phyloP scores from a whole-genome alignment of 2,329 filamentous ascomycete species.

The Coleophoma crateriformis region DNA sequence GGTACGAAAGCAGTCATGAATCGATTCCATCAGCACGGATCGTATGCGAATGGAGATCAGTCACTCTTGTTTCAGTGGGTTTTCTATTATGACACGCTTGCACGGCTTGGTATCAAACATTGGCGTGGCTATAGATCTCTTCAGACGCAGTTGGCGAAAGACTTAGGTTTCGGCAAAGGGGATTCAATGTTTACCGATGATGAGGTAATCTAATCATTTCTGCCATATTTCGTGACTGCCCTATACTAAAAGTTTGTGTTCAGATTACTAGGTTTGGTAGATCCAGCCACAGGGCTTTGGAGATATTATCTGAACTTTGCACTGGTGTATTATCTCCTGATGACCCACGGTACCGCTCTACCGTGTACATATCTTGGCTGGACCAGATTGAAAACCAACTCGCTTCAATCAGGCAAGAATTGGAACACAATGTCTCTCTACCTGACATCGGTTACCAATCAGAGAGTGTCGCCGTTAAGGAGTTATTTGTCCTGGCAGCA shows the following conservation, averaged over 20 bases:
- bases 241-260: not conserved
- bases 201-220: not conserved
- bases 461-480: not conserved
- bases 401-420: not conserved
- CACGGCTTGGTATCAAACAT: not conserved
- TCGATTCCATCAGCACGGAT: not conserved
- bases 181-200: not conserved
- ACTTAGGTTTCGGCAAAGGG: not conserved
- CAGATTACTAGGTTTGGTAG: not conserved
- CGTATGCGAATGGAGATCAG: not conserved
- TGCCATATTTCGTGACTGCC: not conserved
- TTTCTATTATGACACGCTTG: not conserved
- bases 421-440: not conserved
- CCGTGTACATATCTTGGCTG: not conserved
- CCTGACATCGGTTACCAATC: not conserved
- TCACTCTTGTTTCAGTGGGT: not conserved
- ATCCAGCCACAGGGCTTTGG: not conserved
- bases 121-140: not conserved
- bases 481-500: not conserved
- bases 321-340: not conserved
- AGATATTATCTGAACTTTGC: not conserved
- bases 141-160: not conserved
- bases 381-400: not conserved
- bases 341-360: not conserved
- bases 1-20: not conserved